Percentiles rank a stretch among this genome's conserved stretches.
Evolutionary conservation across 441 rosid species (phyloP).

Genomic region (Populus hybrid): DNA sequence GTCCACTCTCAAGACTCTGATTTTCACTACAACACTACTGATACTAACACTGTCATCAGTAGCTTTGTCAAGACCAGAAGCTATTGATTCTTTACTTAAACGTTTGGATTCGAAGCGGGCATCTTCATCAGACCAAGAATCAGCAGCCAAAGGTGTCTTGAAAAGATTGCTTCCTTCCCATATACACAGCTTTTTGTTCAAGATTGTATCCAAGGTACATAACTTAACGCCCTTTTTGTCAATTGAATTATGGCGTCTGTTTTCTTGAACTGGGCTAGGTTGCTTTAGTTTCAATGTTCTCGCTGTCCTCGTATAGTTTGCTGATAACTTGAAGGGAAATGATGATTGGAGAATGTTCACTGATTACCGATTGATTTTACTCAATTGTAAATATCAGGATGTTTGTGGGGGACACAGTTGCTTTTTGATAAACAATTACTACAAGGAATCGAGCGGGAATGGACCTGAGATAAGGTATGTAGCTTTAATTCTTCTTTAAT

Average conservation of each 20-base stretch:
- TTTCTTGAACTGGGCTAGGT: not conserved
- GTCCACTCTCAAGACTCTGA: conserved; percentile 13
- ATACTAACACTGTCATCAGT: not conserved
- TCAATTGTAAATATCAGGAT: conserved; percentile 50
- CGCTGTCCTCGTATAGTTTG: not conserved
- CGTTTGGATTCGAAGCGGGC: conserved; percentile 62
- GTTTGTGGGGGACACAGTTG: conserved; percentile 76
- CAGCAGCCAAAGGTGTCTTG: conserved; percentile 69
- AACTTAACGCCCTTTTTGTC: not conserved
- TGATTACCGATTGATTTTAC: conserved; percentile 19
- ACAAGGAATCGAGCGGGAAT: conserved; percentile 28
- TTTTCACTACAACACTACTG: conserved; percentile 8
- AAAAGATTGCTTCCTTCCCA: conserved; percentile 76
- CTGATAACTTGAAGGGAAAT: not conserved
- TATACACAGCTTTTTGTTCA: conserved; percentile 59
- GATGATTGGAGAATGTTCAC: not conserved
- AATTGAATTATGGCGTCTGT: not conserved
- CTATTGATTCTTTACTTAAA: conserved; percentile 39
- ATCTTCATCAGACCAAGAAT: conserved; percentile 60
- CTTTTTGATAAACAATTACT: conserved; percentile 59
- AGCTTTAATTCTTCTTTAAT: conserved; percentile 16
- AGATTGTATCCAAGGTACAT: conserved; percentile 67
- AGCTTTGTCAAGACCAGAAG: conserved; percentile 22
- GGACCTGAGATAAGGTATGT: conserved; percentile 81
- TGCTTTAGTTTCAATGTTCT: not conserved